Evolutionary conservation across 441 rosid genomes (phyloP), one percentile per base, ranked within the genome.

Genomic region (Erysimum pusillum): DNA sequence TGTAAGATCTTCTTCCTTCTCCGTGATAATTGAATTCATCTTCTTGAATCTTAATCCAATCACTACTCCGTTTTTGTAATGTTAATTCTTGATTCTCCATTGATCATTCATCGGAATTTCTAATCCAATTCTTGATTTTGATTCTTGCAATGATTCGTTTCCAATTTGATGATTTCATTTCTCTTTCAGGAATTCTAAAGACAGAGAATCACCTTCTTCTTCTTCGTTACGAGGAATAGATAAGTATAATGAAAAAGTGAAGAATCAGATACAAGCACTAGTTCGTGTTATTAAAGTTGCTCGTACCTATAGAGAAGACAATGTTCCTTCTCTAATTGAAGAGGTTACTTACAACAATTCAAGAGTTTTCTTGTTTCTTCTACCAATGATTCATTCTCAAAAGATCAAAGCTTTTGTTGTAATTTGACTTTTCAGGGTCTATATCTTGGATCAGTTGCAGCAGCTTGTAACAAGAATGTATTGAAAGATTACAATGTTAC

Each of bases 361-460:
- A 13, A 5, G 28, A 31, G 4, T 15, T 15, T 25, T 25, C 14
- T 4, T 35, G 6, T 32, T 25, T 48, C 61, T 46, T 32, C n/a
- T 44, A 4, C 36, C 58, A 59, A 31, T 61, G 28, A 45, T 67
- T 62, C 11, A 3, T 25, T 31, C 35, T 53, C 20, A 57, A 51
- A 48, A n/a, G 34, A 15, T 62, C 13, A 11, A 32, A 36, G 0
- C 31, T 17, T 25, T 49, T 58, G 63, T 71, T 53, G n/a, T 25
- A 63, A 41, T 60, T 65, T 18, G 13, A 60, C 15, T 74, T 74
- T 63, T n/a, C 67, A 88, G 90, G 91, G 93, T 74, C 89, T 90
- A 44, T 88, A 82, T 79, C 79, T 90, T 83, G 96, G 93, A 73
- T 90, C 96, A 22, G 25, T 87, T 8, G 84, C 84, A 74, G 90